Percentiles rank a stretch among this genome's conserved stretches.
Evolutionary conservation across 441 rosid genomes (phyloP).

Genomic region (Erysimum cheiri): DNA sequence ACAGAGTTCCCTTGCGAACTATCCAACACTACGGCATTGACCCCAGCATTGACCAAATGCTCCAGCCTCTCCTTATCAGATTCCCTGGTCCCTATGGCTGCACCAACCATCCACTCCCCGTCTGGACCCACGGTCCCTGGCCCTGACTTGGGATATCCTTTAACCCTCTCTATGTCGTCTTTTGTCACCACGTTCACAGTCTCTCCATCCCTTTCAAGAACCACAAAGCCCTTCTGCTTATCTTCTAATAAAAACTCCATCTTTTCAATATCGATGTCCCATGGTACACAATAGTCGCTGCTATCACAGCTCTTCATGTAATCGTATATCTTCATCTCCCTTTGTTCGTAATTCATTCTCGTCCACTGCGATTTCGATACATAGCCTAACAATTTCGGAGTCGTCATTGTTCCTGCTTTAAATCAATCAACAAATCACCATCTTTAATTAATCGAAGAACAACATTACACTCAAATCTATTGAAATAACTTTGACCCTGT

Average conservation of each 20-base stretch:
- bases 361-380: constrained; percentile 64
- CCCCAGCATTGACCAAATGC: constrained; percentile 79
- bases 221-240: constrained; percentile 57
- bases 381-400: constrained; percentile 66
- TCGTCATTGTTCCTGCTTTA: constrained; percentile 49
- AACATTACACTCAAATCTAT: neutral
- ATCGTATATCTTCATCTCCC: constrained; percentile 60
- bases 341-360: constrained; percentile 52
- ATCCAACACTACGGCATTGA: constrained; percentile 76
- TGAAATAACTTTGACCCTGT: too few relatives aligned
- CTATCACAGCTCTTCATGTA: constrained; percentile 57
- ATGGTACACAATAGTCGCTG: constrained; percentile 51
- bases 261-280: constrained; percentile 61
- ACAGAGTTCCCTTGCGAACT: constrained; percentile 93
- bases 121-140: constrained; percentile 67
- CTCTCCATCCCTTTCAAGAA: constrained; percentile 61
- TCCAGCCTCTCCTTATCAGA: constrained; percentile 83
- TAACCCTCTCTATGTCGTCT: constrained; percentile 76
- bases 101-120: constrained; percentile 92
- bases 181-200: constrained; percentile 66
- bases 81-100: constrained; percentile 82
- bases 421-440: constrained; percentile 7
- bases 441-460: neutral
- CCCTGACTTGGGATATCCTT: constrained; percentile 74
- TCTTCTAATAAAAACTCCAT: constrained; percentile 56